phyloP scores from a whole-genome alignment of 1,284 basidiomycete genomes.

The Apiotrichum sp. region DNA sequence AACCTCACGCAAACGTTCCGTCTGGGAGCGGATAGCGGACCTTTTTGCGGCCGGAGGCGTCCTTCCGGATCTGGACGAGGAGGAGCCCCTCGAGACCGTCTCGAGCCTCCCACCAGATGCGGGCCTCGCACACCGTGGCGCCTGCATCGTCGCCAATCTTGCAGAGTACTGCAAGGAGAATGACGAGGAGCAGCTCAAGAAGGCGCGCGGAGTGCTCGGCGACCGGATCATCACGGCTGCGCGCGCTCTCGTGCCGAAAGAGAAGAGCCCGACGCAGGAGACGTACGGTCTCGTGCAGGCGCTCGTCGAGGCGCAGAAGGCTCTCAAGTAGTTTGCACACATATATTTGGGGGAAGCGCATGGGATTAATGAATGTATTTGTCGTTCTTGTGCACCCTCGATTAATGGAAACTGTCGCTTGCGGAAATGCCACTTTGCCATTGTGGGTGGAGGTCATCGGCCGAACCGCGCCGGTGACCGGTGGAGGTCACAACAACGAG shows the following conservation, averaged over 20 bases:
- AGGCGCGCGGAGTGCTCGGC: neutral
- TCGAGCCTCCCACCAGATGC: slow-evolving; percentile 46
- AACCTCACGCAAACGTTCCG: slow-evolving; percentile 49
- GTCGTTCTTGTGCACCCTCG: too few relatives aligned
- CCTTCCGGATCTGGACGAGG: slow-evolving; percentile 1
- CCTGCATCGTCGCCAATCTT: slow-evolving; percentile 64
- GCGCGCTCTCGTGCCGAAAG: neutral
- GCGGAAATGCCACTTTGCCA: too few relatives aligned
- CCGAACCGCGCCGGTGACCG: neutral
- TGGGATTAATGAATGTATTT: too few relatives aligned
- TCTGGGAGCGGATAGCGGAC: slow-evolving; percentile 58
- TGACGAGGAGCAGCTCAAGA: neutral
- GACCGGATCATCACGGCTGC: neutral
- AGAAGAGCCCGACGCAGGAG: neutral
- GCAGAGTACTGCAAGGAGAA: slow-evolving; percentile 38
- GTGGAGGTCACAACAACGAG: neutral
- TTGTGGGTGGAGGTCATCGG: too few relatives aligned
- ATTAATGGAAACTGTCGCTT: too few relatives aligned
- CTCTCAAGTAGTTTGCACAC: neutral
- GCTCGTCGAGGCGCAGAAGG: neutral
- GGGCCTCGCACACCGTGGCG: slow-evolving; percentile 62
- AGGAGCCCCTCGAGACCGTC: slow-evolving; percentile 33
- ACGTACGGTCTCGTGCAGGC: neutral
- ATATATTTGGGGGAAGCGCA: too few relatives aligned
- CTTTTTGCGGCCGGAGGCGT: slow-evolving; percentile 49